phyloP scores from a whole-genome alignment of 2,329 filamentous ascomycete genomes.

The Phyllosticta ampelicida region DNA sequence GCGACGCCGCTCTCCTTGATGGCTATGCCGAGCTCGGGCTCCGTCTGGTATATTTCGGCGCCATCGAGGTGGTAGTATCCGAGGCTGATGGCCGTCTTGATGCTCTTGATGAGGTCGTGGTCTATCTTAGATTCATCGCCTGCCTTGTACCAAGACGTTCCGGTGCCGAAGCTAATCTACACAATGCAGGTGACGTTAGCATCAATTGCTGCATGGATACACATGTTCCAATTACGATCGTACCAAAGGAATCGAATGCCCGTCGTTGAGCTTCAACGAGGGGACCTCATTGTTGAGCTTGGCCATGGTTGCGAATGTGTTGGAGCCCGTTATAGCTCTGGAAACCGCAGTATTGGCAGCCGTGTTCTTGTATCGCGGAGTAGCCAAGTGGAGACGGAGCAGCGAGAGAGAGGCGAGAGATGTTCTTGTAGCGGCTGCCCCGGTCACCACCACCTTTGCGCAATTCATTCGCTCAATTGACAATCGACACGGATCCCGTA shows the following conservation, averaged over 20 bases:
- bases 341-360: not conserved
- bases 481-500: not conserved
- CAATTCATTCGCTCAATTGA: not conserved
- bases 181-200: not conserved
- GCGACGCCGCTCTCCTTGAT: conserved; percentile 36
- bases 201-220: not conserved
- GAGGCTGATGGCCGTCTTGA: conserved; percentile 54
- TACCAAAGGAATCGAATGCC: conserved; percentile 60
- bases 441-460: not conserved
- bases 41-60: conserved; percentile 52
- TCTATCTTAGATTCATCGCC: conserved; percentile 43
- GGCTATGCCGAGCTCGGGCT: conserved; percentile 38
- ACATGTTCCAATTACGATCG: not conserved
- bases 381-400: not conserved
- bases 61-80: conserved; percentile 66
- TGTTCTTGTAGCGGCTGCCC: not conserved
- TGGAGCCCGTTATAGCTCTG: not conserved
- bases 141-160: conserved; percentile 54
- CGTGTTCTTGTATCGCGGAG: not conserved
- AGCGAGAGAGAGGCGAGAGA: not conserved
- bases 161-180: conserved; percentile 62
- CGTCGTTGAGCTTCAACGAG: conserved; percentile 60
- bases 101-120: conserved; percentile 43
- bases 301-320: conserved; percentile 23
- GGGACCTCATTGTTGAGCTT: conserved; percentile 41